Evolutionary conservation across 148 eudicot species (phyloP), one percentile per base, ranked within the genome.

Genomic region (Cornus kousa): DNA sequence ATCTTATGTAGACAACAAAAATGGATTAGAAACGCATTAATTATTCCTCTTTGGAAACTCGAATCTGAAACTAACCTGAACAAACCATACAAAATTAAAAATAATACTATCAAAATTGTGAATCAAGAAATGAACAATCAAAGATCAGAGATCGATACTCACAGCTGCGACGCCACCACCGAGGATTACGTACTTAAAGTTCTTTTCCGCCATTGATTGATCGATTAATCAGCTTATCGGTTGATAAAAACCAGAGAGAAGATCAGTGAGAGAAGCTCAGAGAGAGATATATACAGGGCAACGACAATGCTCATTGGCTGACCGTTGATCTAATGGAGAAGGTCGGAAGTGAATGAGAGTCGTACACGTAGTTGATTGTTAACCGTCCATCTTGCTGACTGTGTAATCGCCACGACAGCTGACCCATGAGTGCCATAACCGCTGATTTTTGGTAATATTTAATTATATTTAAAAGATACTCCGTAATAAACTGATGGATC

Each of bases 161-260:
- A 96, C 99, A 74, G 93, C 97, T 22, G 99, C 64, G 23, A 96
- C 99, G 59, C 99, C 99, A 78, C 99, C 99, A 7, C 99, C 99
- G 32, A 96, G 70, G 81, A 96, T 89, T 81, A 96, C 84, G 84
- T 95, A 93, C 81, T 95, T 95, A 83, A 91, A 95, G 32, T 86
- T 86, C 83, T 93, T 90, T 67, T 90, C 97, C 74, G 98, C 97
- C 99, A 96, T 95, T 64, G 85, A 81, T 78, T 9, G 62, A 57
- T 62, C 23, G 66, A 62, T 62, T 62, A n/a, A 17, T 2, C 23
- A 5, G 7, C 3, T 5, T 24, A 62, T 62, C 9, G 24, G 19
- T 19, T 62, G 66, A 62, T 9, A n/a, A 46, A 19, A 48, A 31
- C 53, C 5, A 53, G 22, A 32, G 37, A 5, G 14, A 43, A 53